Evolutionary conservation across 371 early-diverging fungal species (phyloP).

Genomic region (Zopfochytrium polystomum): DNA sequence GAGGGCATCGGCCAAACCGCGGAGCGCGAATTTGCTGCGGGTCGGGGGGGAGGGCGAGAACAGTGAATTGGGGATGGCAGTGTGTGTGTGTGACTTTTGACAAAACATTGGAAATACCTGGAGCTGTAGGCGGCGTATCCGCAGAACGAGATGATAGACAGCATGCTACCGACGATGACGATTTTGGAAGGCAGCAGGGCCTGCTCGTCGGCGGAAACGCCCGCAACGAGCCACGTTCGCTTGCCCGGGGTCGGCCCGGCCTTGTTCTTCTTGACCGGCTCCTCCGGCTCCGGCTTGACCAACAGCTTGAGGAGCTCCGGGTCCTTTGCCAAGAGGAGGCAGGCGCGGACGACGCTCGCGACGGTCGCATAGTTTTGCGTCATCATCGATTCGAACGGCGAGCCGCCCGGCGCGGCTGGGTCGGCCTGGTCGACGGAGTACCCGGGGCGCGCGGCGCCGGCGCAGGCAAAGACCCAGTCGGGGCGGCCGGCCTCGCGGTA

Average conservation of each 20-base stretch:
- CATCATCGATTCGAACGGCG: conserved; percentile 33
- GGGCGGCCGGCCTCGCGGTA: too few relatives aligned
- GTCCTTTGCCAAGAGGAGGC: conserved; percentile 27
- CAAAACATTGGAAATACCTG: conserved; percentile 18
- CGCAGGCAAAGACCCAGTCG: too few relatives aligned
- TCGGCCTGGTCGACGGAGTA: too few relatives aligned
- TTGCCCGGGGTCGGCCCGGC: neutral
- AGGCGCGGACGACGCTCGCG: conserved; percentile 32
- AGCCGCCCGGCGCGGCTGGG: too few relatives aligned
- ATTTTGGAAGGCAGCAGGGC: conserved; percentile 28
- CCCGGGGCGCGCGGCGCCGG: too few relatives aligned
- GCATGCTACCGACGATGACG: conserved; percentile 39
- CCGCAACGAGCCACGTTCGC: conserved; percentile 18
- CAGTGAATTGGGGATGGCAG: neutral
- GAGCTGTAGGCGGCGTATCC: conserved; percentile 42
- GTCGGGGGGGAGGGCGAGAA: neutral
- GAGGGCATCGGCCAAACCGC: conserved; percentile 42
- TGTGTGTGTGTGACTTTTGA: neutral
- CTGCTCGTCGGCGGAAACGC: conserved; percentile 17
- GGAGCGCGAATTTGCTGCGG: conserved; percentile 40
- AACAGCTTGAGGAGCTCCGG: conserved; percentile 1
- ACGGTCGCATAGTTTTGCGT: conserved; percentile 32
- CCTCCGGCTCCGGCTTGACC: neutral
- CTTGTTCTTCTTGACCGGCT: neutral
- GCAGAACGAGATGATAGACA: conserved; percentile 29